A percentile compares a stretch with the other conserved stretches of the same genome.
These are phyloP conservation scores for Ophiobolus disseminans DNA, from an alignment of 2,329 filamentous ascomycete species.

Conservation along the genomic window DNA sequence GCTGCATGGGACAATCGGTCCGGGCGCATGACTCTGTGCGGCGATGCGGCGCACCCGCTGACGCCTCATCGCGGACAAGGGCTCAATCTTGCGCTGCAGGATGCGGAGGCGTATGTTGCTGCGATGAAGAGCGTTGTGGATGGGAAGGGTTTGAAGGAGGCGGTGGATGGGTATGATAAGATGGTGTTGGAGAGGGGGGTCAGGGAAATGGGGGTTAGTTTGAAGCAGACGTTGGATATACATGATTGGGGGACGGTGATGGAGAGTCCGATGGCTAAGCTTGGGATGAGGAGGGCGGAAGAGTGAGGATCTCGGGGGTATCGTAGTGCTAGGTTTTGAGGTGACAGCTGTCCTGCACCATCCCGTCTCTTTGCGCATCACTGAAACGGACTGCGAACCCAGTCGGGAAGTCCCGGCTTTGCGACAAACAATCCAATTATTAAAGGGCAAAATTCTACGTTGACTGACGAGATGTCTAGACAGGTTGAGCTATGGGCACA, in stretches of 20 bases:
- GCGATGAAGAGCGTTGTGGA: constrained; percentile 17
- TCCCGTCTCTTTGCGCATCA: too few species aligned
- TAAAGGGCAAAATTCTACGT: too few species aligned
- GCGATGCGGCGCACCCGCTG: constrained; percentile 51
- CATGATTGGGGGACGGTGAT: constrained; percentile 50
- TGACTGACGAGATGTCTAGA: too few species aligned
- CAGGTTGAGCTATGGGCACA: too few species aligned
- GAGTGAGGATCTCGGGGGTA: too few species aligned
- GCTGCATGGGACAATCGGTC: constrained; percentile 40
- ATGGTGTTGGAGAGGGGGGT: constrained; percentile 52
- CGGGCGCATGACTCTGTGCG: constrained; percentile 44
- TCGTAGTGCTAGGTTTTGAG: too few species aligned
- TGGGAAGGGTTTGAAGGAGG: constrained; percentile 17
- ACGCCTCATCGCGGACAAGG: constrained; percentile 47
- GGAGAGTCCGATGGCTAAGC: constrained; percentile 37
- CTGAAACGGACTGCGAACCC: too few species aligned
- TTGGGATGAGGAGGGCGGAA: constrained; percentile 16
- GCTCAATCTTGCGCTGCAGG: constrained; percentile 45
- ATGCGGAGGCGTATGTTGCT: constrained; percentile 33
- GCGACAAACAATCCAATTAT: too few species aligned
- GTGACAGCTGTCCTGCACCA: too few species aligned
- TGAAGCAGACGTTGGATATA: constrained; percentile 55
- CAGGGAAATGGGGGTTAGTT: constrained; percentile 54
- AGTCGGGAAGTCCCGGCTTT: too few species aligned
- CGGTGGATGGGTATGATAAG: constrained; percentile 37